Conservation (phyloP, 2,329 filamentous ascomycete genomes). For the Dactylonectria macrodidyma region DNA sequence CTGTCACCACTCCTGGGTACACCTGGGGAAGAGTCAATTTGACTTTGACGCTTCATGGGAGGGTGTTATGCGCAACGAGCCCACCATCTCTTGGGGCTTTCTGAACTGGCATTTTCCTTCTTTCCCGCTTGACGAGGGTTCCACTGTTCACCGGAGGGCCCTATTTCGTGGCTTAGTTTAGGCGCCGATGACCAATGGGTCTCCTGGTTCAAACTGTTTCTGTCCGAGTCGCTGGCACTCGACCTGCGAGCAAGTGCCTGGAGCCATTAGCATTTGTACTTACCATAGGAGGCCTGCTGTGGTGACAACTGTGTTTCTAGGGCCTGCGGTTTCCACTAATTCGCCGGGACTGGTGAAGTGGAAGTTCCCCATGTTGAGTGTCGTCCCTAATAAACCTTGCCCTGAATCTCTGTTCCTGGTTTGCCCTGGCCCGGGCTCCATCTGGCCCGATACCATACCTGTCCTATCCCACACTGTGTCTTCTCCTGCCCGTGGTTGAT, state of each 20-base stretch:
- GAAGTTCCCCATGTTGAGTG: conserved; percentile 14
- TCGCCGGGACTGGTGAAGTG: conserved; percentile 9
- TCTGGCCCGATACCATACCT: conserved; percentile 17
- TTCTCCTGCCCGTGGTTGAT: conserved; percentile 24
- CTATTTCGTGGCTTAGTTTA: conserved; percentile 19
- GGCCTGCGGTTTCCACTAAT: not conserved
- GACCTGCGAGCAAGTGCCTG: not conserved
- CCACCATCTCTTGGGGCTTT: not conserved
- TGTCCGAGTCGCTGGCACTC: conserved; percentile 6
- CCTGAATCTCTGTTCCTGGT: conserved; percentile 16
- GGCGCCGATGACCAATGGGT: conserved; percentile 24
- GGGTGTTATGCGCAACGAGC: not conserved
- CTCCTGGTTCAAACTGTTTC: conserved; percentile 15
- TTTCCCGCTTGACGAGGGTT: conserved; percentile 6
- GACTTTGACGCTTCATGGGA: not conserved
- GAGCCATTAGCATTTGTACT: not conserved
- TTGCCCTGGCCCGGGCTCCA: conserved; percentile 23
- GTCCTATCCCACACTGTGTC: conserved; percentile 23
- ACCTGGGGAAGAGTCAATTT: not conserved
- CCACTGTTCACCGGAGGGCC: conserved; percentile 15
- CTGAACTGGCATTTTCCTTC: conserved; percentile 14
- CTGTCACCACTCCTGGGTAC: not conserved
- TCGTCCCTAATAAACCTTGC: conserved; percentile 28
- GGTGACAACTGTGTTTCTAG: conserved; percentile 3
- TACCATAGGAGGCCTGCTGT: not conserved